phyloP scores from a whole-genome alignment of 257 asterid genomes.

The Nicotiana undulata region DNA sequence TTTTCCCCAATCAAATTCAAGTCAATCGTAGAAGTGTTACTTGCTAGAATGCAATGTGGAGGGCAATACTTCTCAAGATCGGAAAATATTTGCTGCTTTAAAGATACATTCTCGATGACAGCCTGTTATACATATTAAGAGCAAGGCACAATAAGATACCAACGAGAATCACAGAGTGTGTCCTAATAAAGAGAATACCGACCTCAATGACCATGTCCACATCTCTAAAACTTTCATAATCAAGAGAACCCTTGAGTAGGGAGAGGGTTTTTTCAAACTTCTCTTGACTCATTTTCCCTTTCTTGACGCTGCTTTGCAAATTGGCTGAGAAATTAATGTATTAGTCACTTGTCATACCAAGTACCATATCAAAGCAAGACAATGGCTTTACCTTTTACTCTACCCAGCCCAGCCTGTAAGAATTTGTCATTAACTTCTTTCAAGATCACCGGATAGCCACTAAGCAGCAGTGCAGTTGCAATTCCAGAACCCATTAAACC shows the following conservation, averaged over 20 bases:
- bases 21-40: slow-evolving; percentile 95
- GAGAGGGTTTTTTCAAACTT: slow-evolving; percentile 72
- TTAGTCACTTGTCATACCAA: not conserved
- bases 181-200: not conserved
- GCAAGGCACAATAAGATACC: not conserved
- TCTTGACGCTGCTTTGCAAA: slow-evolving; percentile 81
- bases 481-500: slow-evolving; percentile 99
- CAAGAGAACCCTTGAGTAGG: slow-evolving; percentile 74
- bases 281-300: slow-evolving; percentile 76
- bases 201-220: slow-evolving; percentile 99
- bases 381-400: slow-evolving; percentile 67
- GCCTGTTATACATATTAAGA: slow-evolving; percentile 44
- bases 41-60: slow-evolving; percentile 86
- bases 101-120: slow-evolving; percentile 77
- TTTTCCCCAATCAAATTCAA: slow-evolving; percentile 80
- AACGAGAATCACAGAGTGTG: not conserved
- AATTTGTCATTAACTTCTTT: slow-evolving; percentile 94
- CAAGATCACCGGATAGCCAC: slow-evolving; percentile 64
- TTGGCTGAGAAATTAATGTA: slow-evolving; percentile 47
- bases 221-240: slow-evolving; percentile 84
- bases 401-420: slow-evolving; percentile 72
- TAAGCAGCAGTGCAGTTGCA: slow-evolving; percentile 86
- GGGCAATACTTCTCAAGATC: slow-evolving; percentile 91
- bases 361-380: slow-evolving; percentile 2
- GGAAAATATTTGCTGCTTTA: slow-evolving; percentile 91